Conservation (phyloP, 257 asterid species). For the Paraleonurus japonicus region DNA sequence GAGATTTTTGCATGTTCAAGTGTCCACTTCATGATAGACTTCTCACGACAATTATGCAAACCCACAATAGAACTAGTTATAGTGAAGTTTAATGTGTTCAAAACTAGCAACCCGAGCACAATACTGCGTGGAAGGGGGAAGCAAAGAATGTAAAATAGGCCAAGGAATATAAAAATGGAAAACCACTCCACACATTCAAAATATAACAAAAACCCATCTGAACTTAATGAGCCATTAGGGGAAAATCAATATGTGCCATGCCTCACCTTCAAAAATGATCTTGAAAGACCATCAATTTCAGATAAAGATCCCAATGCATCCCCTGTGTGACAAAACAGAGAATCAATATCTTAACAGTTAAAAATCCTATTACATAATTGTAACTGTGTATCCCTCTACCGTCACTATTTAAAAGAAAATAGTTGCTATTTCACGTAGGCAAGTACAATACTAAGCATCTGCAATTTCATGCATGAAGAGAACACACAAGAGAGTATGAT, state of each 20-base stretch:
- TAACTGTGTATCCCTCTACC: not conserved
- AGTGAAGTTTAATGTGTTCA: not conserved
- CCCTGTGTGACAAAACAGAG: conserved; percentile 3
- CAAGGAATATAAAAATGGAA: not conserved
- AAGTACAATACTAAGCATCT: not conserved
- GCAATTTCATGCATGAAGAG: not conserved
- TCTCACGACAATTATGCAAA: not conserved
- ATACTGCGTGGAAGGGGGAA: not conserved
- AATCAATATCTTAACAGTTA: not conserved
- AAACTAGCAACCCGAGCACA: not conserved
- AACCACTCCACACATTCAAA: not conserved
- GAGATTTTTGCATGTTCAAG: not conserved
- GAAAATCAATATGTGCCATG: not conserved
- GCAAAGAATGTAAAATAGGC: not conserved
- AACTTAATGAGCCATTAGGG: not conserved
- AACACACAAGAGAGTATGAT: not conserved
- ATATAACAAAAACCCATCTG: not conserved
- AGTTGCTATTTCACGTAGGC: not conserved
- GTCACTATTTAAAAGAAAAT: not conserved
- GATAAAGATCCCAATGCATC: conserved; percentile 22
- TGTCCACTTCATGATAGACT: not conserved
- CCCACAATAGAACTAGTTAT: not conserved
- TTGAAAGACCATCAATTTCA: conserved; percentile 26
- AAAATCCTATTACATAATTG: not conserved
- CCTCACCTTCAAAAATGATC: conserved; percentile 27